phyloP scores from a whole-genome alignment of 306 rosid genomes.

The Cucumis hystrix region DNA sequence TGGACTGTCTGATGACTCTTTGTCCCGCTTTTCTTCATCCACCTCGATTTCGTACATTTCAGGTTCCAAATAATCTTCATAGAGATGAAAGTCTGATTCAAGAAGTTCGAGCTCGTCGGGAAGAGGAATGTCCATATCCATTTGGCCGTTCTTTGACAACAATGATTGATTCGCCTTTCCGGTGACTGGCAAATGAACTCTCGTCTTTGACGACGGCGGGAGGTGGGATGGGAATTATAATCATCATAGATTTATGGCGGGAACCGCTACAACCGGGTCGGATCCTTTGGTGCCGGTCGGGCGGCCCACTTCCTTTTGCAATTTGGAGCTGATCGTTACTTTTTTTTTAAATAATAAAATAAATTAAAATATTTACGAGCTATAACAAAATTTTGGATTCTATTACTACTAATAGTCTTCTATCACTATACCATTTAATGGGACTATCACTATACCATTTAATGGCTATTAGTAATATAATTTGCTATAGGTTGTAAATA shows the following conservation, averaged over 20 bases:
- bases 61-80: slow-evolving; percentile 27
- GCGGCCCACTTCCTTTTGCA: background rate
- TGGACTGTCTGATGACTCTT: background rate
- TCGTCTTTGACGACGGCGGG: background rate
- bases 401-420: too few relatives aligned
- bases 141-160: background rate
- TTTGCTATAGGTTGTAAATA: too few relatives aligned
- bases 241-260: background rate
- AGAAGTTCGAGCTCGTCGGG: slow-evolving; percentile 81
- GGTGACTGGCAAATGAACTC: background rate
- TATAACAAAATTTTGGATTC: too few relatives aligned
- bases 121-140: slow-evolving; percentile 59
- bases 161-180: background rate
- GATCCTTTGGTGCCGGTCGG: background rate
- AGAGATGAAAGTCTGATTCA: slow-evolving; percentile 36
- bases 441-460: too few relatives aligned
- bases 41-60: slow-evolving; percentile 30
- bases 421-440: too few relatives aligned
- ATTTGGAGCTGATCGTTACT: too few relatives aligned
- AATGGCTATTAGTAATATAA: too few relatives aligned
- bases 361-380: too few relatives aligned
- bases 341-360: too few relatives aligned
- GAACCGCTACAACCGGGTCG: background rate
- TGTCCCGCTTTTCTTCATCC: slow-evolving; percentile 12
- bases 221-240: background rate